phyloP scores from a whole-genome alignment of 2,329 filamentous ascomycete genomes.

The Xylaria sp. region DNA sequence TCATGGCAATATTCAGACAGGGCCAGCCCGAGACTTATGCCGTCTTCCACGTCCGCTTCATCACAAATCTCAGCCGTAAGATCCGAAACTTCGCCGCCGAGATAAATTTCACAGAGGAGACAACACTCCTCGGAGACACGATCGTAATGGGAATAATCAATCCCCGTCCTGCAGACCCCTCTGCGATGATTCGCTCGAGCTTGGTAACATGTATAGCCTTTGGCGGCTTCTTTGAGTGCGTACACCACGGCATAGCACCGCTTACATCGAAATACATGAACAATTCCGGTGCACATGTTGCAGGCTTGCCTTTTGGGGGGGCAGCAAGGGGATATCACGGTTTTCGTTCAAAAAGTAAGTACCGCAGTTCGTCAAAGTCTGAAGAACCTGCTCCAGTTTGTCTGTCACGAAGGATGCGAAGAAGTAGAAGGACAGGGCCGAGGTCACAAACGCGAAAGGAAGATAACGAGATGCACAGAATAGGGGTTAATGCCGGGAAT shows the following conservation, averaged over 20 bases:
- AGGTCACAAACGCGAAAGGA: background rate
- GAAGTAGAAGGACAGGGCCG: conserved; percentile 6
- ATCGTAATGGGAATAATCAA: conserved; percentile 36
- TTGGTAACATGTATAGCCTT: conserved; percentile 38
- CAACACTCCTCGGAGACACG: conserved; percentile 34
- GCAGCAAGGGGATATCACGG: background rate
- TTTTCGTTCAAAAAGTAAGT: background rate
- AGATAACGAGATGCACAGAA: background rate
- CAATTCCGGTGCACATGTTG: conserved; percentile 42
- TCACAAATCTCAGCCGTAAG: conserved; percentile 33
- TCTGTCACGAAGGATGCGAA: background rate
- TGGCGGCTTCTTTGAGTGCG: conserved; percentile 23
- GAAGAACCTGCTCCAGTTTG: conserved; percentile 23
- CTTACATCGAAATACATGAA: conserved; percentile 32
- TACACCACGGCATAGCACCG: conserved; percentile 33
- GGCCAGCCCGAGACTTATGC: background rate
- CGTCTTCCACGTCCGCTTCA: conserved; percentile 25
- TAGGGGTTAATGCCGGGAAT: background rate
- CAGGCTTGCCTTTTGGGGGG: background rate
- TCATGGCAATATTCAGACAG: background rate
- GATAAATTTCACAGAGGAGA: conserved; percentile 39
- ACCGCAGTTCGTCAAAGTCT: background rate
- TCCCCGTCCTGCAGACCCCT: conserved; percentile 40
- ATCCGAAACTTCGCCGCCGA: conserved; percentile 11
- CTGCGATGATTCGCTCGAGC: conserved; percentile 24